phyloP scores from a whole-genome alignment of 2,329 filamentous ascomycete species.

The Madurella fahalii region DNA sequence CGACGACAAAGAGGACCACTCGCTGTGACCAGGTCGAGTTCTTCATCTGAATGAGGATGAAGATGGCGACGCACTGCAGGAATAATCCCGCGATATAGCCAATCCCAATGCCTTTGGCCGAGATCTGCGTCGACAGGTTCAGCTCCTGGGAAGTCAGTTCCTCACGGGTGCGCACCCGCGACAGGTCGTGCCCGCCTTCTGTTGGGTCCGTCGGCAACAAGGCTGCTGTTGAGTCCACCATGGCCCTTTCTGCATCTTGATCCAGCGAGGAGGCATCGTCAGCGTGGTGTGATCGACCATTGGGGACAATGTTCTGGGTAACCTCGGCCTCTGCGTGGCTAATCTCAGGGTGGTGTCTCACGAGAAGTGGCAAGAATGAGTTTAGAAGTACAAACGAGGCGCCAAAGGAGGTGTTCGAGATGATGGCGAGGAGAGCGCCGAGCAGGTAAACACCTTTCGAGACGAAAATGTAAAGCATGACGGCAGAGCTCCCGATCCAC shows the following conservation, averaged over 20 bases:
- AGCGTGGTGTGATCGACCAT: constrained; percentile 34
- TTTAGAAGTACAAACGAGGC: constrained; percentile 94
- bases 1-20: constrained; percentile 80
- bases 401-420: constrained; percentile 91
- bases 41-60: constrained; percentile 66
- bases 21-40: constrained; percentile 83
- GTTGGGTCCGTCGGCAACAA: constrained; percentile 39
- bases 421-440: constrained; percentile 77
- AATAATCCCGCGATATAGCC: constrained; percentile 85
- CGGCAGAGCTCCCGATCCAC: constrained; percentile 71
- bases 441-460: constrained; percentile 72
- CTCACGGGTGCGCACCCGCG: constrained; percentile 39
- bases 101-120: constrained; percentile 86
- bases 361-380: constrained; percentile 87
- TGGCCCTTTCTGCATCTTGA: constrained; percentile 26
- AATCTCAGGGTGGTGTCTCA: constrained; percentile 71
- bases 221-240: constrained; percentile 44
- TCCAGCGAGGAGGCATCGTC: constrained; percentile 33
- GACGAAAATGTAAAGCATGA: constrained; percentile 84
- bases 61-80: constrained; percentile 75
- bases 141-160: constrained; percentile 63
- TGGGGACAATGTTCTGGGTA: constrained; percentile 32
- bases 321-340: constrained; percentile 25
- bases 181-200: constrained; percentile 32
- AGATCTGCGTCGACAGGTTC: constrained; percentile 82